Percentiles rank a stretch among this genome's conserved stretches.
These are phyloP conservation scores for Aspergillus conjunctus DNA, from an alignment of 495 filamentous ascomycete species.

Conservation along the genomic window DNA sequence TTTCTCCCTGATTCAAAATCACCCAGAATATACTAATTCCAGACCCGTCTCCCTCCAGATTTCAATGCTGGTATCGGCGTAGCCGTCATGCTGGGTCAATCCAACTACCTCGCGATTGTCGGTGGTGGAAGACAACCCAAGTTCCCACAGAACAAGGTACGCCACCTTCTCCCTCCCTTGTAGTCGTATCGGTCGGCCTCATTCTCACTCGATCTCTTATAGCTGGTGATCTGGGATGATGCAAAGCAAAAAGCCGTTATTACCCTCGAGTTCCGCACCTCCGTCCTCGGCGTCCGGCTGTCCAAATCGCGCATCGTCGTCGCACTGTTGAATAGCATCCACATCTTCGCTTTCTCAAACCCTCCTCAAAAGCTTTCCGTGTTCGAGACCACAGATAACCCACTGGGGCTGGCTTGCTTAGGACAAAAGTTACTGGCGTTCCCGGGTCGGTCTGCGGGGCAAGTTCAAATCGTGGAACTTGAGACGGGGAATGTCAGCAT, in stretches of 20 bases:
- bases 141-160: constrained; percentile 83
- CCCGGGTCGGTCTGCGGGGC: constrained; percentile 80
- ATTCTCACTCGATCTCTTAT: constrained; percentile 12
- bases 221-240: constrained; percentile 94
- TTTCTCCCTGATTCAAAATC: neutral
- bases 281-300: constrained; percentile 75
- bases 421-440: constrained; percentile 73
- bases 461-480: constrained; percentile 89
- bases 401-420: constrained; percentile 76
- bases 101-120: constrained; percentile 86
- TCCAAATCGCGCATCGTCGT: constrained; percentile 79
- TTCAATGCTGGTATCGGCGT: constrained; percentile 83
- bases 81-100: constrained; percentile 84
- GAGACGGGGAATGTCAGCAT: constrained; percentile 85
- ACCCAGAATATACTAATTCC: constrained; percentile 3
- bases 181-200: neutral
- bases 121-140: constrained; percentile 87
- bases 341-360: constrained; percentile 80
- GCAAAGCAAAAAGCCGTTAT: constrained; percentile 72
- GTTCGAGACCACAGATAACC: constrained; percentile 88
- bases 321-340: constrained; percentile 77
- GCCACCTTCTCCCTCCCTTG: constrained; percentile 11
- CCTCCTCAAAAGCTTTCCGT: constrained; percentile 70
- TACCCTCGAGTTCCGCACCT: constrained; percentile 72
- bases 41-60: constrained; percentile 51